Evolutionary conservation across 148 eudicot species (phyloP).

Genomic region (Heliamphora exappendiculata): DNA sequence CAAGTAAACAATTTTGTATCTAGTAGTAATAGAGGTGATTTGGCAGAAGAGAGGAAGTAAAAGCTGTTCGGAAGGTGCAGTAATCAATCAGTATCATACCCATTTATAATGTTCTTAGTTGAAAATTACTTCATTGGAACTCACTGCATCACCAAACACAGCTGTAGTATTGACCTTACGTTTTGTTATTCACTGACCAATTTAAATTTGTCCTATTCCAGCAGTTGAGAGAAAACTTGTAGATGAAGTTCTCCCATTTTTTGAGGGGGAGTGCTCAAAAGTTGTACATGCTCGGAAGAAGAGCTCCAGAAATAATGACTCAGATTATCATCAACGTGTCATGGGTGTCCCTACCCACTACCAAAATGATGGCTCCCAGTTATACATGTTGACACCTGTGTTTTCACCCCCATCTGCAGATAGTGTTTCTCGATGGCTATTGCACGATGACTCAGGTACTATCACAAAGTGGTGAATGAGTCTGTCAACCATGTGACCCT

Average conservation of each 20-base stretch:
- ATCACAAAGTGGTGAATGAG: not conserved
- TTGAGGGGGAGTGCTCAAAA: conserved; percentile 23
- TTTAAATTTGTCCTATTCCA: conserved; percentile 6
- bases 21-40: not conserved
- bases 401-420: conserved; percentile 60
- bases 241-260: conserved; percentile 42
- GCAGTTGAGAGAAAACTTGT: conserved; percentile 32
- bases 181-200: not conserved
- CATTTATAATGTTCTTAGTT: not conserved
- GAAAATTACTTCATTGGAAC: not conserved
- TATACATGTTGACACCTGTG: conserved; percentile 71
- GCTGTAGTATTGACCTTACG: not conserved
- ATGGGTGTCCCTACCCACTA: conserved; percentile 51
- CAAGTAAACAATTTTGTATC: not conserved
- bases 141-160: not conserved
- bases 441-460: conserved; percentile 35
- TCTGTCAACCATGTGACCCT: not conserved
- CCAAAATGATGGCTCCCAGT: conserved; percentile 59
- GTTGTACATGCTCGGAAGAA: conserved; percentile 15
- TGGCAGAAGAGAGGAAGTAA: not conserved
- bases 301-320: conserved; percentile 20
- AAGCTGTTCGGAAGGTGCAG: not conserved
- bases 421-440: conserved; percentile 61
- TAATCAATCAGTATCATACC: not conserved
- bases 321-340: conserved; percentile 14